phyloP scores from a whole-genome alignment of 164 flowering plant genomes.

The Kingdonia uniflora region DNA sequence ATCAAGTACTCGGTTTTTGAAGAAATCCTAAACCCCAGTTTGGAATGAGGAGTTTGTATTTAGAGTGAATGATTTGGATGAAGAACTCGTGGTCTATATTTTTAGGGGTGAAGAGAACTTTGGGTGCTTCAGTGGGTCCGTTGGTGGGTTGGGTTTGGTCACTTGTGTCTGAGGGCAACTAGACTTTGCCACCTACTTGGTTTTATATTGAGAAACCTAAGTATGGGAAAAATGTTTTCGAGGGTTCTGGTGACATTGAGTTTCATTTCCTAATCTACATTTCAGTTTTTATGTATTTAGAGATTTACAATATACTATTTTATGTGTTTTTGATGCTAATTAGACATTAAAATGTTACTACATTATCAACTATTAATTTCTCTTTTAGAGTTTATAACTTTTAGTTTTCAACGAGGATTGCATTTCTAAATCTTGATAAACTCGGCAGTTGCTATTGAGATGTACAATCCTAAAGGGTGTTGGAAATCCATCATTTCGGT shows the following conservation, averaged over 20 bases:
- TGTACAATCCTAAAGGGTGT: too few species aligned
- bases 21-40: conserved; percentile 24
- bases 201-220: conserved; percentile 39
- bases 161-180: conserved; percentile 33
- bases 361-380: too few species aligned
- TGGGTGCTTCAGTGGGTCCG: conserved; percentile 16
- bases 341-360: too few species aligned
- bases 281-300: too few species aligned
- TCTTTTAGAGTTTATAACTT: too few species aligned
- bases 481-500: too few species aligned
- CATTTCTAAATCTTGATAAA: too few species aligned
- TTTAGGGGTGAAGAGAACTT: conserved; percentile 13
- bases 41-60: conserved; percentile 92
- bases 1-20: conserved; percentile 37
- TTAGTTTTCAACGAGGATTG: too few species aligned
- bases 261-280: too few species aligned
- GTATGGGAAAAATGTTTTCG: conserved; percentile 17
- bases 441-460: too few species aligned
- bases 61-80: conserved; percentile 36
- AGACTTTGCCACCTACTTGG: conserved; percentile 68
- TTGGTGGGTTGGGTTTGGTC: conserved; percentile 41
- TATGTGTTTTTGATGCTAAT: too few species aligned
- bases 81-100: conserved; percentile 47
- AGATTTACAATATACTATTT: too few species aligned
- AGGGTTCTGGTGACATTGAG: conserved; percentile 54